Base-by-base conservation (phyloP, 495 filamentous ascomycete species). In the Glarea lozoyensis region DNA sequence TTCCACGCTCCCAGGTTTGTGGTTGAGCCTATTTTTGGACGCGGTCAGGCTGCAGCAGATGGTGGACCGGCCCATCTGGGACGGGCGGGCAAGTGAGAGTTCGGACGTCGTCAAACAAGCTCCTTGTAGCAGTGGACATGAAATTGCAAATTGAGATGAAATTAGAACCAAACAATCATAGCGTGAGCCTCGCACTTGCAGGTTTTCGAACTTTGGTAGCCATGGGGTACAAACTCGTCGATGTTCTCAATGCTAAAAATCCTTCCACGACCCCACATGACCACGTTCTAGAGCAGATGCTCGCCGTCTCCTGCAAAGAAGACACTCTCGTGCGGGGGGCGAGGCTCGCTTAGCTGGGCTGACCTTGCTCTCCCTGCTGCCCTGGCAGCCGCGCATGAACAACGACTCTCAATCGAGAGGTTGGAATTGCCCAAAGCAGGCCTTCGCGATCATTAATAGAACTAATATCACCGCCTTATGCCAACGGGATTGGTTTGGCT, bases 121-220 rank as follows among this genome's bases (percentile, higher is more conserved):
- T n/a, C n/a, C n/a, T n/a, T n/a, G n/a, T n/a, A n/a, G n/a, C 31
- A 29, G 22, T n/a, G 9, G 37, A 42, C 52, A 54, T 54, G 37
- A 50, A 16, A 37, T 40, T 48, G 47, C 32, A 54, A 29, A 50
- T 53, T 37, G 30, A 47, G 47, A 54, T 32, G 52, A 50, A 45
- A 54, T 54, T 50, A 50, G 47, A 40, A 50, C 29, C 23, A 34
- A 45, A 45, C 27, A 36, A 43, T 45, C 30, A 19, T 38, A 31
- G 39, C 38, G 30, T 11, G n/a, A 13, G n/a, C 25, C 31, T 34
- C 31, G 31, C n/a, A n/a, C n/a, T n/a, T n/a, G n/a, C n/a, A n/a
- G n/a, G n/a, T n/a, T n/a, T n/a, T 34, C 5, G 5, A 19, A 37
- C 9, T 21, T n/a, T 21, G 10, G 35, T 37, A 21, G 6, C 35